Percentiles rank a stretch among this genome's conserved stretches.
Evolutionary conservation across 2,329 filamentous ascomycete genomes (phyloP).

Genomic region (Geosmithia morbida): DNA sequence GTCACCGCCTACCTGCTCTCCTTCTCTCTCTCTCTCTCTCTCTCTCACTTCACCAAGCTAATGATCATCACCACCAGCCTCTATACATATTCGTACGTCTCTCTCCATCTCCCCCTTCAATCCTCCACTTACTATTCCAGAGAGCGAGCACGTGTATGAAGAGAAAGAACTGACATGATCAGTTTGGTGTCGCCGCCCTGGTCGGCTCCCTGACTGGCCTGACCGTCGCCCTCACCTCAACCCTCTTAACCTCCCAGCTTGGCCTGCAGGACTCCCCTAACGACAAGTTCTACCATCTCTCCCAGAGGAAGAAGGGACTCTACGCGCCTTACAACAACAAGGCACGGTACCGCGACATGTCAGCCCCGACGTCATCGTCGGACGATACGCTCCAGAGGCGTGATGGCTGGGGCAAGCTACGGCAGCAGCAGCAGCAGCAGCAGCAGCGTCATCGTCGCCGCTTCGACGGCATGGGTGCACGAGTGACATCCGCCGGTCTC

Average conservation of each 20-base stretch:
- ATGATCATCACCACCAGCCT: slow-evolving; percentile 12
- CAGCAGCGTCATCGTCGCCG: neutral
- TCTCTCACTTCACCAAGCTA: slow-evolving; percentile 1
- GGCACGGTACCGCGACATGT: slow-evolving; percentile 2
- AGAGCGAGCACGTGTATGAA: neutral
- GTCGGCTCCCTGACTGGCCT: slow-evolving; percentile 52
- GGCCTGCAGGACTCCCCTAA: slow-evolving; percentile 19
- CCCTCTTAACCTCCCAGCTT: slow-evolving; percentile 35
- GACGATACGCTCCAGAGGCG: neutral
- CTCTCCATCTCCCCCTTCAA: slow-evolving; percentile 7
- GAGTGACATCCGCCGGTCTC: slow-evolving; percentile 23
- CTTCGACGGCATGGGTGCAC: neutral
- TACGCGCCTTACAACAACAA: slow-evolving; percentile 15
- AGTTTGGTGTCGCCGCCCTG: slow-evolving; percentile 50
- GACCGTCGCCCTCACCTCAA: slow-evolving; percentile 41
- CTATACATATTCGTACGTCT: slow-evolving; percentile 25
- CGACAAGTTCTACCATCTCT: neutral
- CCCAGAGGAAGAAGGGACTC: slow-evolving; percentile 1
- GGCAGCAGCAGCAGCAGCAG: neutral
- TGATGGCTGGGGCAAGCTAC: neutral
- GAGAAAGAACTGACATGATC: neutral
- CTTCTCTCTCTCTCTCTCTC: neutral
- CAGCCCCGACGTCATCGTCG: neutral
- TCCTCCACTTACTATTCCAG: slow-evolving; percentile 1
- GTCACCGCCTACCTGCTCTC: too few relatives aligned